phyloP scores from a whole-genome alignment of 768 basidiomycete genomes.

The Dioszegia aurantiaca region DNA sequence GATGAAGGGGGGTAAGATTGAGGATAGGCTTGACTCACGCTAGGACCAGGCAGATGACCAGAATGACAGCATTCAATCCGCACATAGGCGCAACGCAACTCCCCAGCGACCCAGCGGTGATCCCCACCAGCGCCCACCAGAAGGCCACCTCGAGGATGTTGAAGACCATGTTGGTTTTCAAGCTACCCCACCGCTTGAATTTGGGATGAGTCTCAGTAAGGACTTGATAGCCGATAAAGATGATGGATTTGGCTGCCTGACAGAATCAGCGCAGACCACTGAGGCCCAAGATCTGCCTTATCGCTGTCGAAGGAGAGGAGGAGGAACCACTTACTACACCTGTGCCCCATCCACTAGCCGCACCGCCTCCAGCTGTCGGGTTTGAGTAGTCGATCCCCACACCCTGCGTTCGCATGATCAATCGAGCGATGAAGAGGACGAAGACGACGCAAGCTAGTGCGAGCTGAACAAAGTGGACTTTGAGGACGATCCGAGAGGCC shows the following conservation, averaged over 20 bases:
- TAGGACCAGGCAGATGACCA: not conserved
- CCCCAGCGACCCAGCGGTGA: not conserved
- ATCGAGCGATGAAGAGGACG: not conserved
- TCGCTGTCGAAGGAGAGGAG: no score
- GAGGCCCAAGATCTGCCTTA: not conserved
- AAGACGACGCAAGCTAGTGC: not conserved
- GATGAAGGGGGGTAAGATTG: not conserved
- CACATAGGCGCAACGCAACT: slow-evolving; percentile 1
- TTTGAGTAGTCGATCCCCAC: not conserved
- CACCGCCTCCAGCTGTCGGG: not conserved
- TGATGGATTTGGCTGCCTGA: slow-evolving; percentile 3
- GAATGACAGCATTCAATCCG: not conserved
- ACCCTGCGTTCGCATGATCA: not conserved
- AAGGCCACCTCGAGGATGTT: not conserved
- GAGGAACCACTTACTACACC: not conserved
- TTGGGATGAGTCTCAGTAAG: slow-evolving; percentile 1
- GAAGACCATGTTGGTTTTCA: slow-evolving; percentile 1
- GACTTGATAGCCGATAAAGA: slow-evolving; percentile 3
- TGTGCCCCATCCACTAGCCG: slow-evolving; percentile 1
- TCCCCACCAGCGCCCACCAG: not conserved
- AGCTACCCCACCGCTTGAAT: slow-evolving; percentile 1
- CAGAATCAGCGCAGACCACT: not conserved
- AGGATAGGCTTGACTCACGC: not conserved
- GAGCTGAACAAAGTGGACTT: not conserved
- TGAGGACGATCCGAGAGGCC: not conserved